Evolutionary conservation across 2,329 filamentous ascomycete species (phyloP).

Genomic region (Elsinoe batatas): DNA sequence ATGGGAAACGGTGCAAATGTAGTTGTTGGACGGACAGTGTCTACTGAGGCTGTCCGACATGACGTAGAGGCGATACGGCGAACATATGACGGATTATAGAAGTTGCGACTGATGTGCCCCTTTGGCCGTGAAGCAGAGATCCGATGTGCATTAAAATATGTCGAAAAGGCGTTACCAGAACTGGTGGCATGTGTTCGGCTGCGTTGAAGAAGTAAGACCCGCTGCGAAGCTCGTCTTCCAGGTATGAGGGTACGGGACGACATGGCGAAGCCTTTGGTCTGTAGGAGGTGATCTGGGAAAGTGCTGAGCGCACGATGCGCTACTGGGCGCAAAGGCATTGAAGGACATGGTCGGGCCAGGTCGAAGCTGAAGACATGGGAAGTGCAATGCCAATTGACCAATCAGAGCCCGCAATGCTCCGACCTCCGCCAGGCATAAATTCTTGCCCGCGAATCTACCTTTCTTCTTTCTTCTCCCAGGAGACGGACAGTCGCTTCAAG

Average conservation of each 20-base stretch:
- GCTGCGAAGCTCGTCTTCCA: not conserved
- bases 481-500: conserved; percentile 7
- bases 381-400: not conserved
- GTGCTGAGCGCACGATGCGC: not conserved
- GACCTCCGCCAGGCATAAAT: not conserved
- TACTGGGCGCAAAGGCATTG: not conserved
- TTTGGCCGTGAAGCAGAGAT: not conserved
- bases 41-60: not conserved
- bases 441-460: not conserved
- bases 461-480: not conserved
- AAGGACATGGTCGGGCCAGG: not conserved
- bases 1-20: conserved; percentile 16
- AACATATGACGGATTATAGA: not conserved
- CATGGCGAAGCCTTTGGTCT: not conserved
- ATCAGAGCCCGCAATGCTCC: not conserved
- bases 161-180: not conserved
- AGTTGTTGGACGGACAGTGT: not conserved
- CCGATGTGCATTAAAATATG: not conserved
- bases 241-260: not conserved
- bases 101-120: not conserved
- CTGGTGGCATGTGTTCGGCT: not conserved
- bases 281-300: not conserved
- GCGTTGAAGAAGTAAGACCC: not conserved
- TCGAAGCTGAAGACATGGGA: not conserved
- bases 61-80: not conserved